These are phyloP conservation scores for Chlorella sp. DNA, from an alignment of 139 green algal genomes.

Conservation along the genomic window DNA sequence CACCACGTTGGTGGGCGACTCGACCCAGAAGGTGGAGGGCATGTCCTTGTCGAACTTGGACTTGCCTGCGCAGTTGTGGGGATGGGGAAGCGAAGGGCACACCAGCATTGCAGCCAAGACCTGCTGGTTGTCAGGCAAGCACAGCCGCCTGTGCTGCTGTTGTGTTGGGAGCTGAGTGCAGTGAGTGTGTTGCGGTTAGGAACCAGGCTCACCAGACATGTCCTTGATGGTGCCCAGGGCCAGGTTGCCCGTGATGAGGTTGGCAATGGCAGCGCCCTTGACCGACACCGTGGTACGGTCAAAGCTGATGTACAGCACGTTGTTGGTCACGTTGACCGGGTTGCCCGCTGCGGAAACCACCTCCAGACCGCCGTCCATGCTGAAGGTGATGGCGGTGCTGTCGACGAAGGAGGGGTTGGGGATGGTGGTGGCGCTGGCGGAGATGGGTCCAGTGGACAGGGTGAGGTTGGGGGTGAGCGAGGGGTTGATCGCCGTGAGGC, in stretches of 20 bases:
- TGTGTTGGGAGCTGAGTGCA: too few relatives aligned
- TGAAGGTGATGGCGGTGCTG: neutral
- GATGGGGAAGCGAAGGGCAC: too few relatives aligned
- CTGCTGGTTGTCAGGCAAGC: too few relatives aligned
- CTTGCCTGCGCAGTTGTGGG: too few relatives aligned
- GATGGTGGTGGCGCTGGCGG: neutral
- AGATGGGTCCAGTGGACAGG: neutral
- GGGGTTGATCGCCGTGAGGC: constrained; percentile 8
- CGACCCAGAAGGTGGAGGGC: neutral
- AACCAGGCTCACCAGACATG: too few relatives aligned
- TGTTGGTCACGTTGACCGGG: neutral
- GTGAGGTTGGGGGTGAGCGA: constrained; percentile 6
- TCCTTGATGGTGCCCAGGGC: constrained; percentile 34
- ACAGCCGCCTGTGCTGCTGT: too few relatives aligned
- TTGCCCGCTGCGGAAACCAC: neutral
- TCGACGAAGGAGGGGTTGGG: neutral
- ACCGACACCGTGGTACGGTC: constrained; percentile 22
- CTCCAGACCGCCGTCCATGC: constrained; percentile 2
- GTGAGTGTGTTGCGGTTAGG: too few relatives aligned
- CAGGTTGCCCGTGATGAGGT: constrained; percentile 21
- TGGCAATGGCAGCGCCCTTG: neutral
- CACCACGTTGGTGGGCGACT: constrained; percentile 21
- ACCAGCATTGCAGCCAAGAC: too few relatives aligned
- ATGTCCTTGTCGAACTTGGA: constrained; percentile 15
- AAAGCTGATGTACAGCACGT: constrained; percentile 31